phyloP scores from a whole-genome alignment of 176 grass and related monocot genomes.

The Carex kokanica region DNA sequence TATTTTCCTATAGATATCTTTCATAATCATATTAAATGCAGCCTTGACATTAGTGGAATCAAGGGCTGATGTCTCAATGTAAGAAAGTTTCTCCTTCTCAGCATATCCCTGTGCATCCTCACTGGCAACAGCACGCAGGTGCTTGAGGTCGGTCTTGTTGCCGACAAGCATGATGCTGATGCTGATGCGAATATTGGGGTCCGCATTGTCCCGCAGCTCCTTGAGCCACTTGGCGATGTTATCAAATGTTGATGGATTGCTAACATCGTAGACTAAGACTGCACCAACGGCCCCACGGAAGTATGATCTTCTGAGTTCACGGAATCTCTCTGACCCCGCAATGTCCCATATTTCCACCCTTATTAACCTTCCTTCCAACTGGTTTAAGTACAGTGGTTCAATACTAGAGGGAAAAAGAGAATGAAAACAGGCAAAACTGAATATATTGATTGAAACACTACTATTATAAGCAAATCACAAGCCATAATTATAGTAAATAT shows the following conservation, averaged over 20 bases:
- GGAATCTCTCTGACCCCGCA: slow-evolving; percentile 60
- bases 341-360: slow-evolving; percentile 94
- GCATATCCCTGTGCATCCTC: slow-evolving; percentile 56
- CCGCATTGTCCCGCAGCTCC: slow-evolving; percentile 68
- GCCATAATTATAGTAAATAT: neutral
- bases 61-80: slow-evolving; percentile 78
- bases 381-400: neutral
- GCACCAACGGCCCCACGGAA: slow-evolving; percentile 79
- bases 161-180: slow-evolving; percentile 68
- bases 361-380: slow-evolving; percentile 82
- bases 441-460: neutral
- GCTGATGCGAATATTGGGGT: slow-evolving; percentile 44
- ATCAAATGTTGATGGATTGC: slow-evolving; percentile 82
- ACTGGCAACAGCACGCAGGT: slow-evolving; percentile 43
- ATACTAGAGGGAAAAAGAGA: neutral
- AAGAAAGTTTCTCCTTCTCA: slow-evolving; percentile 60
- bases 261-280: slow-evolving; percentile 73
- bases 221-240: slow-evolving; percentile 81
- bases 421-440: neutral
- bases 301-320: slow-evolving; percentile 77
- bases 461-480: neutral
- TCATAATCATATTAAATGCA: slow-evolving; percentile 70
- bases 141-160: slow-evolving; percentile 81
- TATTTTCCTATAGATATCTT: slow-evolving; percentile 56
- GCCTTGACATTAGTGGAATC: slow-evolving; percentile 74